Evolutionary conservation across 169 alveolate species (phyloP), one percentile per base, ranked within the genome.

Genomic region (Babesia ovis): DNA sequence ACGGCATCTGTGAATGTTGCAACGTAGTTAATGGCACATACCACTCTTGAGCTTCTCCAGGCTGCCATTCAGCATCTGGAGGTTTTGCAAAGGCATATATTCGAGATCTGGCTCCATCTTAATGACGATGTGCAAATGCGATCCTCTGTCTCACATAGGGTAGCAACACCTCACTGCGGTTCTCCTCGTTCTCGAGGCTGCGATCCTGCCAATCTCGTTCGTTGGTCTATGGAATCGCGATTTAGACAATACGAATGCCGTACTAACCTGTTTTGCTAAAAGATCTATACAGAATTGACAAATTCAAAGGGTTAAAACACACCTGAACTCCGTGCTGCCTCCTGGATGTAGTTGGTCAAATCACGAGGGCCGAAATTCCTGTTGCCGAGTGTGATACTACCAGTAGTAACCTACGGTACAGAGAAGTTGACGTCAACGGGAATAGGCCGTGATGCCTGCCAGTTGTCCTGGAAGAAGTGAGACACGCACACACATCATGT

Each of bases 351-450:
- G 18, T 20, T 58, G 32, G 54, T 34, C 37, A 68, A 41, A 37
- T 77, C 86, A 22, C 74, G 45, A 0, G 80, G 72, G 16, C 86
- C 86, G 69, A 41, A 77, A 18, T 66, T 14, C 27, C 86, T 77
- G 83, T 1, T 0, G 27, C 31, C 8, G 0, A 14, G 23, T 20
- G 12, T 3, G 14, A 9, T 31, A 8, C 58, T 1, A 0, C 45
- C 16, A 20, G 1, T 8, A 50, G 67, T 53, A 53, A 77, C 46
- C 46, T 39, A 39, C 86, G 86, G 81, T 31, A 77, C 80, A 0
- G 86, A 77, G 68, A 39, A 77, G 67, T 77, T 77, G 45, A 77
- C 43, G 66, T 68, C 80, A 25, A 77, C 73, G 31, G 86, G 86
- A 29, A 77, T 55, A 2, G 86, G 86, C 41, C 45, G 37, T 3